Evolutionary conservation across 1,284 basidiomycete genomes (phyloP).

Genomic region (Tremellales sp.): DNA sequence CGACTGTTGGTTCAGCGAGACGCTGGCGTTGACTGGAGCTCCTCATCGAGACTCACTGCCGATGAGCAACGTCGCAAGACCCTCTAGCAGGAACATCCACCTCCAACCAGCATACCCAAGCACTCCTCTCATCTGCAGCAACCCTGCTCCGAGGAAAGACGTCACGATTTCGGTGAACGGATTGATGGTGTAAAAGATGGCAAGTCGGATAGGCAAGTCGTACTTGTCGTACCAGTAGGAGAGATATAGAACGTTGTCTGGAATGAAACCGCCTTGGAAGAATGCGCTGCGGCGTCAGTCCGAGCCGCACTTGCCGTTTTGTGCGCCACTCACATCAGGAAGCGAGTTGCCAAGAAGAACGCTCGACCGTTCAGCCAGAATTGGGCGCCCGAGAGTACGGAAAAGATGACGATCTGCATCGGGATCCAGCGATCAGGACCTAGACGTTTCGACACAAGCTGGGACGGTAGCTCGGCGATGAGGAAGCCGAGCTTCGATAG

Average conservation of each 20-base stretch:
- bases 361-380: conserved; percentile 60
- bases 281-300: conserved; percentile 17
- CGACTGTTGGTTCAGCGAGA: too few species aligned
- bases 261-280: conserved; percentile 57
- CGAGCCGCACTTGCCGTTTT: conserved; percentile 3
- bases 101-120: conserved; percentile 54
- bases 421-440: conserved; percentile 64
- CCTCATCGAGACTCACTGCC: neutral
- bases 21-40: conserved; percentile 44
- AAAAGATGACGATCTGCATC: conserved; percentile 50
- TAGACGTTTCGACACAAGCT: conserved; percentile 62
- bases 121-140: conserved; percentile 60
- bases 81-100: conserved; percentile 39
- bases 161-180: conserved; percentile 55
- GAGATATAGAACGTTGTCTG: conserved; percentile 61
- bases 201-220: conserved; percentile 63
- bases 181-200: conserved; percentile 58
- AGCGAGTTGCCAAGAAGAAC: conserved; percentile 53
- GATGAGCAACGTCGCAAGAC: conserved; percentile 14
- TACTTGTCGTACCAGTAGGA: conserved; percentile 67
- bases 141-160: conserved; percentile 62
- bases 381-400: conserved; percentile 57
- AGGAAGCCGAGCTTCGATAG: conserved; percentile 60
- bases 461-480: conserved; percentile 55
- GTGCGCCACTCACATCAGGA: conserved; percentile 48